Conservation (phyloP, 768 basidiomycete genomes). For the Hericium rajendrae region DNA sequence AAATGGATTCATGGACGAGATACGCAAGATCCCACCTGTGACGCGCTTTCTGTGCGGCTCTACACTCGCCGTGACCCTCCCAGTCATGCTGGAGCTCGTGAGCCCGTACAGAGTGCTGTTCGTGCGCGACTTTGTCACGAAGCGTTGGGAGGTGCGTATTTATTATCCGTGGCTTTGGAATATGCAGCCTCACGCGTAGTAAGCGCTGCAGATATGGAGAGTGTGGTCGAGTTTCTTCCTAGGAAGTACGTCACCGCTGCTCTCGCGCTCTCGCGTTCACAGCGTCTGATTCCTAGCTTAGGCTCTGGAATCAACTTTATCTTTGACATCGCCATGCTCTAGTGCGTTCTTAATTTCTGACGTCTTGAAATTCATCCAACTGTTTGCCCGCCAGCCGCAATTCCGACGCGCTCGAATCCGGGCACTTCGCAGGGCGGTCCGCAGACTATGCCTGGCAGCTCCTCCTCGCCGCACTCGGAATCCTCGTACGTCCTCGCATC, state of each 20-base stretch:
- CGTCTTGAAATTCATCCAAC: neutral
- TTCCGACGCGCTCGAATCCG: constrained; percentile 52
- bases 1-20: constrained; percentile 32
- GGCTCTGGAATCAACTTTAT: constrained; percentile 44
- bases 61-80: constrained; percentile 48
- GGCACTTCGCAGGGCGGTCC: constrained; percentile 47
- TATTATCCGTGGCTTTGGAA: neutral
- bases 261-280: neutral
- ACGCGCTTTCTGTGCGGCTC: constrained; percentile 63
- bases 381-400: constrained; percentile 40
- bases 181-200: neutral
- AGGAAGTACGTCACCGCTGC: constrained; percentile 33
- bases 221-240: constrained; percentile 65
- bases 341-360: constrained; percentile 31
- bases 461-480: constrained; percentile 39
- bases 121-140: constrained; percentile 31
- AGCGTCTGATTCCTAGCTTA: constrained; percentile 13
- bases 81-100: constrained; percentile 46
- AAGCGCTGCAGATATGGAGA: constrained; percentile 52
- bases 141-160: constrained; percentile 42
- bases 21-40: constrained; percentile 77
- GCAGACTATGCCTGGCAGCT: constrained; percentile 76
- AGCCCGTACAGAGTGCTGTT: constrained; percentile 48
- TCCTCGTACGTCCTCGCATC: constrained; percentile 43
- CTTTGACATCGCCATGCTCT: constrained; percentile 65